Evolutionary conservation across 2,329 filamentous ascomycete species (phyloP).

Genomic region (Alternaria alternata): DNA sequence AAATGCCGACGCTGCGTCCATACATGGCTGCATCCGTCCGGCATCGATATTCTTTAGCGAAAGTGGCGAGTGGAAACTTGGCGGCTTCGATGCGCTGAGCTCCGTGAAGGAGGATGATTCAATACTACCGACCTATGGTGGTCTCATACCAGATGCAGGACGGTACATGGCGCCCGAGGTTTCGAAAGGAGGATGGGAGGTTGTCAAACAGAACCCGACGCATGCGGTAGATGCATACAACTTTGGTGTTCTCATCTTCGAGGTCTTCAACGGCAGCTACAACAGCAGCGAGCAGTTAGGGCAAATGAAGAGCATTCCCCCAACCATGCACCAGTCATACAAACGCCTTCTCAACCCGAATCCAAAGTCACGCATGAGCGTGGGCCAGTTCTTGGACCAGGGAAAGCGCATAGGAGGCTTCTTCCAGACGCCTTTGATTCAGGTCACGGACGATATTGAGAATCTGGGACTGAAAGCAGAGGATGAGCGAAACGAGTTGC

Average conservation of each 20-base stretch:
- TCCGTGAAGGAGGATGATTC: slow-evolving; percentile 96
- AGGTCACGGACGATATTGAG: slow-evolving; percentile 90
- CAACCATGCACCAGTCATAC: slow-evolving; percentile 89
- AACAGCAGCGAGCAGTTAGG: slow-evolving; percentile 78
- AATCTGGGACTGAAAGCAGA: slow-evolving; percentile 89
- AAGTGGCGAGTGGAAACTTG: slow-evolving; percentile 97
- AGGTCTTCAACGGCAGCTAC: slow-evolving; percentile 90
- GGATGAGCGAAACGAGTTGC: slow-evolving; percentile 81
- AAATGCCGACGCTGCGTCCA: slow-evolving; percentile 89
- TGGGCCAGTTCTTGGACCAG: slow-evolving; percentile 88
- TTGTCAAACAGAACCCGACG: slow-evolving; percentile 82
- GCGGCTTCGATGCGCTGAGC: slow-evolving; percentile 91
- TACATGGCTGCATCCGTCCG: slow-evolving; percentile 86
- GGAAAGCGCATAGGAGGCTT: slow-evolving; percentile 83
- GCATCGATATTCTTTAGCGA: slow-evolving; percentile 92
- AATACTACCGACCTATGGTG: slow-evolving; percentile 89
- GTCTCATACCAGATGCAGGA: slow-evolving; percentile 82
- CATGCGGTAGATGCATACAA: slow-evolving; percentile 87
- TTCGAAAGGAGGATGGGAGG: slow-evolving; percentile 86
- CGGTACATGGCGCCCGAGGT: slow-evolving; percentile 90
- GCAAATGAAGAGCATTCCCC: slow-evolving; percentile 85
- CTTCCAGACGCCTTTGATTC: slow-evolving; percentile 92
- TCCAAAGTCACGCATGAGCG: slow-evolving; percentile 85
- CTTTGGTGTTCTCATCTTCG: slow-evolving; percentile 83
- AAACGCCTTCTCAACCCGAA: slow-evolving; percentile 88